Evolutionary conservation across 179 eudicot species (phyloP).

Genomic region (Carnegiea gigantea): DNA sequence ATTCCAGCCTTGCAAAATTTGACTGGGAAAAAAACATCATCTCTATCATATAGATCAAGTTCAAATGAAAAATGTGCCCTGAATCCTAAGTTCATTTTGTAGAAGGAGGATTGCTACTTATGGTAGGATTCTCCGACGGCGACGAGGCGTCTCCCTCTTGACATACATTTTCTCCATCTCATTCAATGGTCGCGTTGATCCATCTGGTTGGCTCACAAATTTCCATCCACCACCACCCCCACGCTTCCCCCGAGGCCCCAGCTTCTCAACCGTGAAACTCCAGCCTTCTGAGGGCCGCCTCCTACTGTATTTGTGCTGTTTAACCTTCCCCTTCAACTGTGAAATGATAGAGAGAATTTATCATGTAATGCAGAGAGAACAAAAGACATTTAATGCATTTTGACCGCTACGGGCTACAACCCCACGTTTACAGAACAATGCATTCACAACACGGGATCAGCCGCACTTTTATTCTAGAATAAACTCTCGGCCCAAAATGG

Average conservation of each 20-base stretch:
- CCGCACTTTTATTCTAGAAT: background rate
- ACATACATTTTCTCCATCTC: conserved; percentile 82
- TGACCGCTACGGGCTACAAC: too few relatives aligned
- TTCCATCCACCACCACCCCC: conserved; percentile 89
- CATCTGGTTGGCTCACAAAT: conserved; percentile 67
- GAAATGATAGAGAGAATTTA: background rate
- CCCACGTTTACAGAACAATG: background rate
- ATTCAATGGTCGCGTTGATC: conserved; percentile 79
- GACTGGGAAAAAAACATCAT: background rate
- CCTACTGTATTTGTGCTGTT: conserved; percentile 79
- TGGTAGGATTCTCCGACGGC: conserved; percentile 67
- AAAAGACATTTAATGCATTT: background rate
- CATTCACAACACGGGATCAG: background rate
- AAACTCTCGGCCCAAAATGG: background rate
- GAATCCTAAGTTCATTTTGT: conserved; percentile 4
- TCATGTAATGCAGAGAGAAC: background rate
- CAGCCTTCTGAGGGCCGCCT: conserved; percentile 85
- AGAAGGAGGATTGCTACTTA: conserved; percentile 21
- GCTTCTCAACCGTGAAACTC: conserved; percentile 69
- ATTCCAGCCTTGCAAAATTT: conserved; percentile 5
- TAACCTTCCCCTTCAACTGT: conserved; percentile 69
- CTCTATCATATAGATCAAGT: conserved; percentile 19
- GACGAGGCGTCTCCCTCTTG: conserved; percentile 79
- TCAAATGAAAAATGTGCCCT: background rate
- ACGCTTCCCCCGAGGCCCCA: conserved; percentile 76